Evolutionary conservation across 1,284 basidiomycete species (phyloP), one percentile per base, ranked within the genome.

Genomic region (Microbotryum scabiosae): DNA sequence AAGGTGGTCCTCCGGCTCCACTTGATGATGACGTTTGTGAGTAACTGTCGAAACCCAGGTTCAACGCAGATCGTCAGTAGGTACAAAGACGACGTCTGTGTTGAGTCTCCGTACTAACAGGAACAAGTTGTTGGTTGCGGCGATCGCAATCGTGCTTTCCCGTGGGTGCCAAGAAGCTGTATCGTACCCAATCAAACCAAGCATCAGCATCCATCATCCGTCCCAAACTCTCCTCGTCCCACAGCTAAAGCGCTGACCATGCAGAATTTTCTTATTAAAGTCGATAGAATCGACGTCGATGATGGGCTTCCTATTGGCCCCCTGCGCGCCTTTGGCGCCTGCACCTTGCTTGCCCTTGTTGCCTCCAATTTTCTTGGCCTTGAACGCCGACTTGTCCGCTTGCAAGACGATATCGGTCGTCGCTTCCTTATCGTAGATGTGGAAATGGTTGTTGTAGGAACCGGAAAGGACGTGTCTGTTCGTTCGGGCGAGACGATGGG

Each of bases 391-490:
- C 78, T 99, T 99, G 80, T 99, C 96, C 6, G 96, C 96, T 78
- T 98, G 96, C 60, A 99, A 77, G 18, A 97, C 90, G 44, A 96
- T 85, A 73, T 97, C 94, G 65, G 86, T 87, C 70, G 86, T 78
- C 48, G 87, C 86, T 65, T 97, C 90, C 67, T 87, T 85, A 76
- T 98, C 94, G 77, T 93, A 97, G 82, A 99, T 93, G 77, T 94
- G 91, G 87, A 99, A 96, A 79, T 97, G 97, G 78, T 99, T 99
- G 81, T 97, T 93, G 79, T 99, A 98, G 53, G 93, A 97, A 54
- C 96, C 96, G 18, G 96, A 97, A 70, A 97, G 79, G 65, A 96
- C 90, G 75, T 92, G 85, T 73, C 92, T 96, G 73, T 26, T 25
- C 16, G 20, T 4, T 21, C 30, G 26, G 46, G 32, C n/a, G 51